phyloP scores from a whole-genome alignment of 2,329 filamentous ascomycete genomes.

The Nemania sp. region DNA sequence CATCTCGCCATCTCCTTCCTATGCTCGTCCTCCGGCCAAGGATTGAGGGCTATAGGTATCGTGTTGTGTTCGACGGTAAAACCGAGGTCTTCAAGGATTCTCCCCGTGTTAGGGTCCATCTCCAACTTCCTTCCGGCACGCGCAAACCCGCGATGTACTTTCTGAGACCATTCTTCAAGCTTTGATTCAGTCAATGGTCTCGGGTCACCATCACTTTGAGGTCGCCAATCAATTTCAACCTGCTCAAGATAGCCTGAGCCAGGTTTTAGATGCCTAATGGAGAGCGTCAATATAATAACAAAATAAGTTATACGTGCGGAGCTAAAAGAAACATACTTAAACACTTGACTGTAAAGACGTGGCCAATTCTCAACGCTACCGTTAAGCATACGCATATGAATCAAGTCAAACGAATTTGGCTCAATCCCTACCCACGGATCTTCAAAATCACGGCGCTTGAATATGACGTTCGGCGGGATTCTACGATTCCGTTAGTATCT shows the following conservation, averaged over 20 bases:
- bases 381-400: slow-evolving; percentile 83
- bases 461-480: slow-evolving; percentile 76
- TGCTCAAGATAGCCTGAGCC: slow-evolving; percentile 84
- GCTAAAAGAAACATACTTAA: slow-evolving; percentile 62
- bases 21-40: slow-evolving; percentile 74
- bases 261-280: slow-evolving; percentile 78
- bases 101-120: slow-evolving; percentile 64
- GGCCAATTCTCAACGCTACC: slow-evolving; percentile 84
- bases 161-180: slow-evolving; percentile 76
- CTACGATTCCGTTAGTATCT: slow-evolving; percentile 57
- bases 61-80: slow-evolving; percentile 81
- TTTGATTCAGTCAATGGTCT: slow-evolving; percentile 58
- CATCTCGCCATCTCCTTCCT: slow-evolving; percentile 79
- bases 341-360: slow-evolving; percentile 77
- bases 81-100: slow-evolving; percentile 74
- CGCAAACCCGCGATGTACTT: slow-evolving; percentile 75
- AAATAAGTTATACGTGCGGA: neutral
- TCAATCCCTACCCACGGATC: slow-evolving; percentile 71
- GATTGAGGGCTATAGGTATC: slow-evolving; percentile 78
- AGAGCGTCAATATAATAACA: slow-evolving; percentile 24
- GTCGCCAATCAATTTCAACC: slow-evolving; percentile 86
- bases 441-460: slow-evolving; percentile 82
- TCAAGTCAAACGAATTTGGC: slow-evolving; percentile 78
- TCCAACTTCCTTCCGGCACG: slow-evolving; percentile 74
- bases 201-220: slow-evolving; percentile 74